Conservation (phyloP, 768 basidiomycete species). For the Suillus tomentosus region DNA sequence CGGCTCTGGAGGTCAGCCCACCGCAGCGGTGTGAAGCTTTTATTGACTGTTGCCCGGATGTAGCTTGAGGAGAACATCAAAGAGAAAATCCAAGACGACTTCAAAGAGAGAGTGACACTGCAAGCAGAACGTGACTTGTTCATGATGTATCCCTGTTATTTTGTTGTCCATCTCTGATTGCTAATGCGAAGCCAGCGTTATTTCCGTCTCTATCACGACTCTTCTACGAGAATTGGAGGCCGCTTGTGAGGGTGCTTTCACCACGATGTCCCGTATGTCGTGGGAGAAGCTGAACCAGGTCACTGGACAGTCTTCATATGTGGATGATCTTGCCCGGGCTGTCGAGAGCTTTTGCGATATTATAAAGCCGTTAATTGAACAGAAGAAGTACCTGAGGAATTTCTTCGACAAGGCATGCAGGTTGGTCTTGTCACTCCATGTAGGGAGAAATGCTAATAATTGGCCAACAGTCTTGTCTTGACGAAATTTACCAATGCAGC, state of each 20-base stretch:
- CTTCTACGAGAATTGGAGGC: slow-evolving; percentile 84
- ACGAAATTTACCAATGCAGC: slow-evolving; percentile 88
- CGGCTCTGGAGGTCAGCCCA: slow-evolving; percentile 73
- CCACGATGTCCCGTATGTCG: slow-evolving; percentile 71
- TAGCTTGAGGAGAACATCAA: slow-evolving; percentile 93
- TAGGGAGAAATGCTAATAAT: background rate
- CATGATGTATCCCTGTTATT: slow-evolving; percentile 59
- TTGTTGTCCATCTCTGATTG: background rate
- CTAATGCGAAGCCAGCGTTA: slow-evolving; percentile 52
- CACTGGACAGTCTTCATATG: slow-evolving; percentile 81
- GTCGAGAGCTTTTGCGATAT: slow-evolving; percentile 76
- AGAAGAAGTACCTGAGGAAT: slow-evolving; percentile 93
- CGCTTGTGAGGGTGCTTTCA: slow-evolving; percentile 79
- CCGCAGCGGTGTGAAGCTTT: slow-evolving; percentile 6
- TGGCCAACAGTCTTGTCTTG: slow-evolving; percentile 63
- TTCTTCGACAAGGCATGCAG: slow-evolving; percentile 92
- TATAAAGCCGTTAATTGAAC: slow-evolving; percentile 82
- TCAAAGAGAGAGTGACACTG: slow-evolving; percentile 77
- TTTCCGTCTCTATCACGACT: slow-evolving; percentile 79
- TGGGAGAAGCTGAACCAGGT: slow-evolving; percentile 86
- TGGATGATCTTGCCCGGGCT: slow-evolving; percentile 71
- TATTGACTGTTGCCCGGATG: background rate
- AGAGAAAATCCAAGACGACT: slow-evolving; percentile 75
- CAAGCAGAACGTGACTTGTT: slow-evolving; percentile 89
- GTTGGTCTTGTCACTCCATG: slow-evolving; percentile 42